These are phyloP conservation scores for Phanerochaete sordida DNA, from an alignment of 768 basidiomycete genomes.

Conservation along the genomic window DNA sequence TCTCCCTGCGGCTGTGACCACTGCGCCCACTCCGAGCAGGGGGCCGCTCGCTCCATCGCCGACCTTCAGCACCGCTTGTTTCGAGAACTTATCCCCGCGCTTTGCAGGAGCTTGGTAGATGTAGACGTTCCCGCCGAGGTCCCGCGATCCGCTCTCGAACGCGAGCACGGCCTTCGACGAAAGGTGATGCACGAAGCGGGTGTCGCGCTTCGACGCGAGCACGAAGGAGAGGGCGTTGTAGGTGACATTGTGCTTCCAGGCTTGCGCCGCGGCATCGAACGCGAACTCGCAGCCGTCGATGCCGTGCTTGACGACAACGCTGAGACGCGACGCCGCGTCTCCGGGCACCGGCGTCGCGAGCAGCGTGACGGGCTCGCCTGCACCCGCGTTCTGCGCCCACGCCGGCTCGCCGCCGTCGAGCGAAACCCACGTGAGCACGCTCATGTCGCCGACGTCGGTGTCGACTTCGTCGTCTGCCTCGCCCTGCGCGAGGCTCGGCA, in stretches of 20 bases:
- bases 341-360: conserved; percentile 77
- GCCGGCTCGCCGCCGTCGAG: conserved; percentile 43
- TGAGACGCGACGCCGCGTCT: conserved; percentile 20
- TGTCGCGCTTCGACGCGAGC: conserved; percentile 87
- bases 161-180: conserved; percentile 59
- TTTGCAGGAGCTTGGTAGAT: conserved; percentile 62
- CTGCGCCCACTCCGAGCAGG: conserved; percentile 68
- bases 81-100: conserved; percentile 56
- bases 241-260: conserved; percentile 78
- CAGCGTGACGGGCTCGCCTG: conserved; percentile 42
- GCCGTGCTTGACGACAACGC: conserved; percentile 66
- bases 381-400: conserved; percentile 33
- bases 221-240: conserved; percentile 92
- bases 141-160: conserved; percentile 73
- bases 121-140: conserved; percentile 80
- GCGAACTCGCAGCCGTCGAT: conserved; percentile 69
- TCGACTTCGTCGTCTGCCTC: conserved; percentile 93
- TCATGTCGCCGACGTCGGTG: conserved; percentile 60
- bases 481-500: conserved; percentile 81
- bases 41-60: conserved; percentile 69
- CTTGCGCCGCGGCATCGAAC: conserved; percentile 29
- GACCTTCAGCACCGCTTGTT: conserved; percentile 78
- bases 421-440: conserved; percentile 65
- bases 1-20: conserved; percentile 30
- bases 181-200: conserved; percentile 81